Evolutionary conservation across 75 land plant genomes (phyloP).

Genomic region (Picea sitchensis): DNA sequence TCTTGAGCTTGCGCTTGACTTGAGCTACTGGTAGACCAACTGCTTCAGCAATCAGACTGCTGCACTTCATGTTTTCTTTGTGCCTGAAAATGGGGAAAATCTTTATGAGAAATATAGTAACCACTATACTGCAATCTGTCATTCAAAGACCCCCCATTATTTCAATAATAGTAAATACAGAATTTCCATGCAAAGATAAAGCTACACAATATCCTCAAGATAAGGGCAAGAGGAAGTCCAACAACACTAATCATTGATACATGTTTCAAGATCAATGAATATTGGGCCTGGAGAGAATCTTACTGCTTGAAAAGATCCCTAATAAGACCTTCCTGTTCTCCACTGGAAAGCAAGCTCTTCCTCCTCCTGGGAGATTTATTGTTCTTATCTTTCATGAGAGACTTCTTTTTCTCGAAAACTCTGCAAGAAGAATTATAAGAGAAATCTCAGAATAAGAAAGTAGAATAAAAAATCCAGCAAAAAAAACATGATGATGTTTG

Average conservation of each 20-base stretch:
- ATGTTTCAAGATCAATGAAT: neutral
- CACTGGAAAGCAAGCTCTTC: conserved; percentile 36
- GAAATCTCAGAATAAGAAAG: neutral
- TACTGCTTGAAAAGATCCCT: conserved; percentile 56
- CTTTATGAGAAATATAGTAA: neutral
- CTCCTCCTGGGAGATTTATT: conserved; percentile 19
- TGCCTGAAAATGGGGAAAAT: neutral
- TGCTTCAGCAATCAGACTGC: neutral
- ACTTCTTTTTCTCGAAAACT: neutral
- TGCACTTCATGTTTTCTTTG: neutral
- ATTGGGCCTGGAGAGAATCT: neutral
- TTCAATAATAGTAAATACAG: neutral
- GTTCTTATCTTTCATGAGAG: neutral
- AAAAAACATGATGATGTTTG: neutral
- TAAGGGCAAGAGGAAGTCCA: neutral
- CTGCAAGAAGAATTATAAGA: neutral
- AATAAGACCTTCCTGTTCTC: conserved; percentile 46
- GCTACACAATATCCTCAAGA: neutral
- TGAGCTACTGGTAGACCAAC: neutral
- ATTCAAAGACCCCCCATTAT: neutral
- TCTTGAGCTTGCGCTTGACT: neutral
- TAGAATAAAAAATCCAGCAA: neutral
- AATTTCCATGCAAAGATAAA: neutral
- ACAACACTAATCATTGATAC: neutral
- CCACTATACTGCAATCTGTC: no score